A percentile compares a stretch with the other conserved stretches of the same genome.
Evolutionary conservation across 768 basidiomycete genomes (phyloP).

Genomic region (Lactarius evosmus): DNA sequence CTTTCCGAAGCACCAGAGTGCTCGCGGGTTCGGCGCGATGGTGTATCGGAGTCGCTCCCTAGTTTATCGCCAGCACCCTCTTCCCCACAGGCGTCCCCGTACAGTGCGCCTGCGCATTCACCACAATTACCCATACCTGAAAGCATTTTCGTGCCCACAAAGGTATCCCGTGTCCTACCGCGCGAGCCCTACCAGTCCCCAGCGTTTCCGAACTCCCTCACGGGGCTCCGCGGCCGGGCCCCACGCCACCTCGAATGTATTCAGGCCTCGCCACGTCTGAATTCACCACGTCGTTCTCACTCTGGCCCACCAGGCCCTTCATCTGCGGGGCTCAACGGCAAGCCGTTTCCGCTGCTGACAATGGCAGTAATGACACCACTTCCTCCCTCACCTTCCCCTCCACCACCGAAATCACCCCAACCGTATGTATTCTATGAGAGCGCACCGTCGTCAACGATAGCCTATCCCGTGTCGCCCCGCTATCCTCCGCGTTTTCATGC

Average conservation of each 20-base stretch:
- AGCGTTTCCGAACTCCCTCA: background rate
- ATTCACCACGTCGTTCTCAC: conserved; percentile 36
- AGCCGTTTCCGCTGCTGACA: conserved; percentile 14
- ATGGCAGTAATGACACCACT: conserved; percentile 26
- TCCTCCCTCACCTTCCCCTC: conserved; percentile 22
- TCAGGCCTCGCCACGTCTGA: conserved; percentile 32
- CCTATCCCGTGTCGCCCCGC: conserved; percentile 19
- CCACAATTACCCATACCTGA: conserved; percentile 1
- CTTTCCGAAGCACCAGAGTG: conserved; percentile 20
- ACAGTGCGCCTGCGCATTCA: background rate
- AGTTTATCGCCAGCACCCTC: conserved; percentile 15
- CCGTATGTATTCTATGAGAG: conserved; percentile 29
- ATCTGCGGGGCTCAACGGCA: conserved; percentile 19
- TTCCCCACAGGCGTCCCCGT: conserved; percentile 10
- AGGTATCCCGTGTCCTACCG: background rate
- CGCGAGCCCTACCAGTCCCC: background rate
- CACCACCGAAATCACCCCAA: conserved; percentile 8
- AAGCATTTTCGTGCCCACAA: background rate
- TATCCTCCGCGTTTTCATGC: conserved; percentile 23
- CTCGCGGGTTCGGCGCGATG: conserved; percentile 1
- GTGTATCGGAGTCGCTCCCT: conserved; percentile 18
- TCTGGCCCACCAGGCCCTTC: conserved; percentile 33
- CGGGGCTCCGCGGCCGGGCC: conserved; percentile 11
- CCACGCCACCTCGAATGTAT: conserved; percentile 25
- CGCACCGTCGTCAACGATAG: conserved; percentile 17